Conservation (phyloP, 257 asterid species). For the Lantana camara region DNA sequence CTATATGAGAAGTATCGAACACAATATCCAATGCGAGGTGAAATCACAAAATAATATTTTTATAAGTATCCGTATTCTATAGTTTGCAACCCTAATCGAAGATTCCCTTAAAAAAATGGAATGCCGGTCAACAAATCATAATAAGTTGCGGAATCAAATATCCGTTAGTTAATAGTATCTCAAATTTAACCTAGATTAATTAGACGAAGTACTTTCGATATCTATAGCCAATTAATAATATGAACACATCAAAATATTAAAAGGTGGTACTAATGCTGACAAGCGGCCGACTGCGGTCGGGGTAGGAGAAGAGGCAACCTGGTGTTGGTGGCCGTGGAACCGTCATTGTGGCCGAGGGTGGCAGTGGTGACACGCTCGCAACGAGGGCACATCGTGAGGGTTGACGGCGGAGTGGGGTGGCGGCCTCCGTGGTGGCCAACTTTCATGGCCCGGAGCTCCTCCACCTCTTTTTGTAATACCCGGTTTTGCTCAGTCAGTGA, state of each 20-base stretch:
- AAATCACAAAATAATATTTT: too few relatives aligned
- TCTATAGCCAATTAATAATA: background rate
- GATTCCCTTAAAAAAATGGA: background rate
- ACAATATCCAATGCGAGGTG: too few relatives aligned
- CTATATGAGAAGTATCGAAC: too few relatives aligned
- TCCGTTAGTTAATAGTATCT: too few relatives aligned
- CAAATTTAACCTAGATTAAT: too few relatives aligned
- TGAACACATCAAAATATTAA: background rate
- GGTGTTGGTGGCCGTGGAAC: conserved; percentile 5
- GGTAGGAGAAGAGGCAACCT: conserved; percentile 29
- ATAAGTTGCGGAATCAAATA: too few relatives aligned
- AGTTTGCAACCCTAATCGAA: background rate
- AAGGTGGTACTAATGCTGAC: conserved; percentile 31
- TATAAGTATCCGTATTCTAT: background rate
- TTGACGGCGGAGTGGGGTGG: conserved; percentile 47
- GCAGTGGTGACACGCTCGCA: conserved; percentile 62
- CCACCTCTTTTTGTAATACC: conserved; percentile 62
- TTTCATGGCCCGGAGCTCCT: conserved; percentile 58
- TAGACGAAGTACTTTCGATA: too few relatives aligned
- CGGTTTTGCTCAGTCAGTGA: conserved; percentile 67
- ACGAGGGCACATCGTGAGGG: conserved; percentile 79
- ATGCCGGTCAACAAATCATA: too few relatives aligned
- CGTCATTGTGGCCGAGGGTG: background rate
- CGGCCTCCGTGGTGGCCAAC: conserved; percentile 36
- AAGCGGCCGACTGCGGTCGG: conserved; percentile 44